A percentile compares a stretch with the other conserved stretches of the same genome.
phyloP scores from a whole-genome alignment of 2,329 filamentous ascomycete species.

The Atkinsonella hypoxylon region DNA sequence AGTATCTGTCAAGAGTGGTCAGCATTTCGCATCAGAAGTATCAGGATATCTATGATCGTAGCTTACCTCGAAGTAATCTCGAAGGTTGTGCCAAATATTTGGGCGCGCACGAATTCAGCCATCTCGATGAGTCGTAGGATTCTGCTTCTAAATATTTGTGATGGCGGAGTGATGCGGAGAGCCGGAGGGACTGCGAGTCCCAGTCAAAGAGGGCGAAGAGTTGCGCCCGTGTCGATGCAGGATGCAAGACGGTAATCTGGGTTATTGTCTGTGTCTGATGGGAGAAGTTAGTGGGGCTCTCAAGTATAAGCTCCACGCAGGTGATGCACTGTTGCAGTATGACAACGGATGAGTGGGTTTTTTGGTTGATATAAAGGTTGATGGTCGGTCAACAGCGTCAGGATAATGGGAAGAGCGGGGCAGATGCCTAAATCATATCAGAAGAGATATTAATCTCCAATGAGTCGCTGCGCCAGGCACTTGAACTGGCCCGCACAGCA shows the following conservation, averaged over 20 bases:
- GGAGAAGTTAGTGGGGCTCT: neutral
- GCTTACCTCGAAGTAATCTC: conserved; percentile 94
- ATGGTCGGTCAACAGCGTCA: neutral
- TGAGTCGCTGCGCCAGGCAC: neutral
- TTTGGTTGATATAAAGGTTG: neutral
- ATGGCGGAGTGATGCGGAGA: neutral
- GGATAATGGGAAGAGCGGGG: conserved; percentile 4
- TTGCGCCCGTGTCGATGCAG: neutral
- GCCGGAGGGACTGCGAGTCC: neutral
- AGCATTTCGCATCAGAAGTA: neutral
- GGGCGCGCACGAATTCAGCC: conserved; percentile 98
- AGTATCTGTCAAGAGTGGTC: conserved; percentile 52
- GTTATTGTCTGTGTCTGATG: neutral
- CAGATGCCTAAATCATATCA: neutral
- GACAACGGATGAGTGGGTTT: neutral
- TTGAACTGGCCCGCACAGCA: neutral
- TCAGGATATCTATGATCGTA: neutral
- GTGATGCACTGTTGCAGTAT: neutral
- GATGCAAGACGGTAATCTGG: neutral
- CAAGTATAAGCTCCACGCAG: neutral
- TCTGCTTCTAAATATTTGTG: neutral
- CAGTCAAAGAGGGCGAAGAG: neutral
- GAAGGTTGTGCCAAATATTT: conserved; percentile 99
- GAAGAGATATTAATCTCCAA: neutral
- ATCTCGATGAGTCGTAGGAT: conserved; percentile 41